Evolutionary conservation across 306 rosid genomes (phyloP).

Genomic region (Acacia crassicarpa): DNA sequence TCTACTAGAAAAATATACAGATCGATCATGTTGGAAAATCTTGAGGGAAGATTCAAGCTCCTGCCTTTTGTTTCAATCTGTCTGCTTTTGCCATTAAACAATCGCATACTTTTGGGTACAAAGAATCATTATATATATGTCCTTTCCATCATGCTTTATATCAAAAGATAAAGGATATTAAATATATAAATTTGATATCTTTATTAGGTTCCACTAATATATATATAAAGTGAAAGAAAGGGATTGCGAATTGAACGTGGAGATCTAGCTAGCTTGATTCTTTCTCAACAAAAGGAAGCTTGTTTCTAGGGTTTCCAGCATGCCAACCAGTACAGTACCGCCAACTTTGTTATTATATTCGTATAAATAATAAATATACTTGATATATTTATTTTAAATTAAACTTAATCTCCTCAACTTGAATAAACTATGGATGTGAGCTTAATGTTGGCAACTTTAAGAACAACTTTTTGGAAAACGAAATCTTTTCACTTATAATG

Average conservation of each 20-base stretch:
- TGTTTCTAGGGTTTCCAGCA: neutral
- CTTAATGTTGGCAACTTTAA: neutral
- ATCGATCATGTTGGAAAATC: constrained; percentile 16
- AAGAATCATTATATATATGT: neutral
- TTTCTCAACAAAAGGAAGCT: neutral
- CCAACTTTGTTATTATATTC: neutral
- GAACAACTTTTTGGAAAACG: neutral
- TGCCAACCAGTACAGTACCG: neutral
- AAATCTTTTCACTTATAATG: neutral
- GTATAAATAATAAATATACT: neutral
- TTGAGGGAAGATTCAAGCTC: neutral
- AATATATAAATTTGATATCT: neutral
- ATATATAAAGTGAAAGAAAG: neutral
- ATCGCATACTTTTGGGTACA: neutral
- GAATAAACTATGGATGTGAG: neutral
- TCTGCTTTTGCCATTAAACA: constrained; percentile 6
- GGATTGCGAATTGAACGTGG: neutral
- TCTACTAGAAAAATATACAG: neutral
- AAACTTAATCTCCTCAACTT: neutral
- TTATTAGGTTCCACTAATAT: neutral
- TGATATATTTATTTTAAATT: neutral
- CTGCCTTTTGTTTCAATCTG: neutral
- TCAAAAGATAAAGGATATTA: neutral
- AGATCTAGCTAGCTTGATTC: neutral
- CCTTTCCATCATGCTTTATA: neutral